Percentiles rank a stretch among this genome's conserved stretches.
Evolutionary conservation across 2,329 filamentous ascomycete genomes (phyloP).

Genomic region (Beauveria scarabaeidicola): DNA sequence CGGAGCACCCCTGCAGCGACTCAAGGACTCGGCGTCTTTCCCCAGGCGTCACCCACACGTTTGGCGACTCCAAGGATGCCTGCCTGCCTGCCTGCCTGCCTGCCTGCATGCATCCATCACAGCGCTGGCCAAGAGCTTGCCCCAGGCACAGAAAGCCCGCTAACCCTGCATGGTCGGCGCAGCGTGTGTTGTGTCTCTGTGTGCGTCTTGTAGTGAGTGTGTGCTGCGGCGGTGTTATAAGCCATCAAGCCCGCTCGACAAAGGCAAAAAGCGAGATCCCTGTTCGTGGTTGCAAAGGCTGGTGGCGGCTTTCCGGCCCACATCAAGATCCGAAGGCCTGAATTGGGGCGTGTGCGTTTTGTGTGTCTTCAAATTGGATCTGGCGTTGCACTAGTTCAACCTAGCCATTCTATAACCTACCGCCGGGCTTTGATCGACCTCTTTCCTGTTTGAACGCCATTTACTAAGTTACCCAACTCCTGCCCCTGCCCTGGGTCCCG

Average conservation of each 20-base stretch:
- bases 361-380: constrained; percentile 11
- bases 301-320: constrained; percentile 24
- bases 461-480: neutral
- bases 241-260: constrained; percentile 7
- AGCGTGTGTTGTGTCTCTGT: neutral
- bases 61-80: constrained; percentile 13
- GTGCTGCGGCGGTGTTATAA: neutral
- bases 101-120: constrained; percentile 16
- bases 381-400: constrained; percentile 11
- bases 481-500: neutral
- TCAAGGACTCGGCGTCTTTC: constrained; percentile 12
- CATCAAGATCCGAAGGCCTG: constrained; percentile 27
- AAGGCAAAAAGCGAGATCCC: constrained; percentile 13
- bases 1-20: constrained; percentile 8
- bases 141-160: constrained; percentile 7
- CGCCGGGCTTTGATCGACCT: constrained; percentile 10
- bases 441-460: constrained; percentile 6
- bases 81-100: constrained; percentile 6
- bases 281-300: constrained; percentile 5
- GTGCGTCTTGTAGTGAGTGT: neutral
- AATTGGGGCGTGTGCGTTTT: constrained; percentile 13
- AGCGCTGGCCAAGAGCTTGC: constrained; percentile 14
- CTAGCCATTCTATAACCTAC: constrained; percentile 3
- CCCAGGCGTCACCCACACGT: constrained; percentile 24
- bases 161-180: neutral